Evolutionary conservation across 495 filamentous ascomycete species (phyloP).

Genomic region (Neohortaea acidophila): DNA sequence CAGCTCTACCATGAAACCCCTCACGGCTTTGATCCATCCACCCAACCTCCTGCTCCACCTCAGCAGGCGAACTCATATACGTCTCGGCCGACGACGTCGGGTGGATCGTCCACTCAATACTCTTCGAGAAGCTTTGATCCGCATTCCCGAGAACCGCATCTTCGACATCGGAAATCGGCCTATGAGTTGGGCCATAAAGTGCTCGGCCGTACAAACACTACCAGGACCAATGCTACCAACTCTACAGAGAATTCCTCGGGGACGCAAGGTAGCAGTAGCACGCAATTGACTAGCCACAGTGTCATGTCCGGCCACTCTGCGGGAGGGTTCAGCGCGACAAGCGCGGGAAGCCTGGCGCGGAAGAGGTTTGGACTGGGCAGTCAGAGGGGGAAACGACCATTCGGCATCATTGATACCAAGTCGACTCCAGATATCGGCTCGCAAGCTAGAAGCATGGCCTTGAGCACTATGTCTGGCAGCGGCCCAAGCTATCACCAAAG

Average conservation of each 20-base stretch:
- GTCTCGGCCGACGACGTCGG: slow-evolving; percentile 31
- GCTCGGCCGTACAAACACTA: slow-evolving; percentile 67
- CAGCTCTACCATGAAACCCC: slow-evolving; percentile 54
- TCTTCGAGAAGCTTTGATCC: slow-evolving; percentile 31
- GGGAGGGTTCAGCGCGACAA: slow-evolving; percentile 82
- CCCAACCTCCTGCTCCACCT: slow-evolving; percentile 29
- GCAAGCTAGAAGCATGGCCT: slow-evolving; percentile 10
- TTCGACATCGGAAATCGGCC: slow-evolving; percentile 58
- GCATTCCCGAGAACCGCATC: slow-evolving; percentile 26
- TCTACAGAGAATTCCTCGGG: slow-evolving; percentile 55
- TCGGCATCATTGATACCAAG: slow-evolving; percentile 23
- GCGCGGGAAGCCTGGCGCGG: slow-evolving; percentile 78
- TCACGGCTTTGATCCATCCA: slow-evolving; percentile 23
- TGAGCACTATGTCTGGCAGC: slow-evolving; percentile 26
- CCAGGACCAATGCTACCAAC: slow-evolving; percentile 66
- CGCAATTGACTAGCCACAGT: slow-evolving; percentile 63
- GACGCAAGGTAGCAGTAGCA: slow-evolving; percentile 58
- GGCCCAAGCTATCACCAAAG: slow-evolving; percentile 74
- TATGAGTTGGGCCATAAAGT: slow-evolving; percentile 61
- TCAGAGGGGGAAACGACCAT: slow-evolving; percentile 32
- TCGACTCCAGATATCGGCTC: slow-evolving; percentile 8
- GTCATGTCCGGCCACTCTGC: slow-evolving; percentile 89
- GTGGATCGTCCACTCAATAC: slow-evolving; percentile 32
- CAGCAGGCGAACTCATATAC: slow-evolving; percentile 23
- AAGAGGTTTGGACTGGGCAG: slow-evolving; percentile 34